A percentile compares a stretch with the other conserved stretches of the same genome.
Conservation (phyloP, 2,329 filamentous ascomycete genomes). For the Ophiocordyceps camponoti-saundersi region DNA sequence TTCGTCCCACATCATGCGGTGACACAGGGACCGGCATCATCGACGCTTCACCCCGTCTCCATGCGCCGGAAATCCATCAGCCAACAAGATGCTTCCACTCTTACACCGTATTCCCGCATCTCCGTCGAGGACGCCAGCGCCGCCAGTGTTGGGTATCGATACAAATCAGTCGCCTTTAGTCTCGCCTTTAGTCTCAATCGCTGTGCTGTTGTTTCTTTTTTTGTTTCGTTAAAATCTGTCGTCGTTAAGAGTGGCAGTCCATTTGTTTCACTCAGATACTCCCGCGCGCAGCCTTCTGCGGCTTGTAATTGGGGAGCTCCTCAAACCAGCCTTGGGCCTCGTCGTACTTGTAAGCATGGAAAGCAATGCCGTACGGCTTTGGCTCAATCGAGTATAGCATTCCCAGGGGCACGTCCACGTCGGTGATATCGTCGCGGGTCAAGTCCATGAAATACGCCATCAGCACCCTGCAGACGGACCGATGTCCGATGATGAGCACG, state of each 20-base stretch:
- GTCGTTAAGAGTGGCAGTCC: not conserved
- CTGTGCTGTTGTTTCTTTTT: not conserved
- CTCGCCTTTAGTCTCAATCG: not conserved
- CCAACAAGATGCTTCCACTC: not conserved
- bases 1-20: not conserved
- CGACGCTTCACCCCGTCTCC: not conserved
- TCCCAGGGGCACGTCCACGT: constrained; percentile 83
- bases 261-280: constrained; percentile 6
- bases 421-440: constrained; percentile 77
- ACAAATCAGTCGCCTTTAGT: not conserved
- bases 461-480: constrained; percentile 78
- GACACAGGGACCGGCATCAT: not conserved
- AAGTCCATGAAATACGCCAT: constrained; percentile 95
- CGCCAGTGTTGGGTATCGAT: not conserved
- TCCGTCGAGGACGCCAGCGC: not conserved
- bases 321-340: constrained; percentile 64
- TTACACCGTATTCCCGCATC: too few species aligned
- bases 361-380: constrained; percentile 94
- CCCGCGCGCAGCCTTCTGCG: constrained; percentile 32
- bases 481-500: constrained; percentile 79
- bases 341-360: constrained; percentile 89
- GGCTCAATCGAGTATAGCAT: constrained; percentile 92
- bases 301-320: constrained; percentile 67
- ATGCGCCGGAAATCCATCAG: not conserved
- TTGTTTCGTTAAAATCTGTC: not conserved